phyloP scores from a whole-genome alignment of 352 stramenopile genomes.

The Peronospora destructor region DNA sequence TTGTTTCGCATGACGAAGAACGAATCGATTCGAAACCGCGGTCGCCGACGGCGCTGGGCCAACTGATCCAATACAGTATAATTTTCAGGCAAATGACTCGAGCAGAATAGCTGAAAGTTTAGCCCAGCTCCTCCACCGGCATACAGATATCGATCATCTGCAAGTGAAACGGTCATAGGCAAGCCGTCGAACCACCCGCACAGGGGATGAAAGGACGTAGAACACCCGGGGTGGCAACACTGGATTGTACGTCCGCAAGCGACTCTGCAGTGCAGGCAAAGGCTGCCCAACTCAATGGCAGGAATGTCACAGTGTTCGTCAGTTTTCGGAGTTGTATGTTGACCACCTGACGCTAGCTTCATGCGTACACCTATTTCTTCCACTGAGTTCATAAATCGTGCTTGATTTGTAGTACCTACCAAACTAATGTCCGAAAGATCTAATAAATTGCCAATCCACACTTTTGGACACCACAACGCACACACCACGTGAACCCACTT shows the following conservation, averaged over 20 bases:
- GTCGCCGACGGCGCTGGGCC: slow-evolving; percentile 40
- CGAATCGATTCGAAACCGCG: slow-evolving; percentile 66
- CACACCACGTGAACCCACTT: slow-evolving; percentile 88
- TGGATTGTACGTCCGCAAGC: slow-evolving; percentile 67
- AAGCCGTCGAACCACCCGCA: slow-evolving; percentile 83
- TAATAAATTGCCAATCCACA: slow-evolving; percentile 80
- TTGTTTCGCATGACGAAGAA: slow-evolving; percentile 66
- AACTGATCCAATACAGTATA: slow-evolving; percentile 41
- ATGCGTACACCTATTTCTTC: slow-evolving; percentile 46
- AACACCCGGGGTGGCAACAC: slow-evolving; percentile 50
- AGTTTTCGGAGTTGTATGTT: slow-evolving; percentile 11
- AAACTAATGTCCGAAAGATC: slow-evolving; percentile 73
- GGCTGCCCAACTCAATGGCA: slow-evolving; percentile 26
- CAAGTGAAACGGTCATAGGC: slow-evolving; percentile 54
- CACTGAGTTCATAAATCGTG: slow-evolving; percentile 52
- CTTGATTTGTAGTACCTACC: slow-evolving; percentile 31
- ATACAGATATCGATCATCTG: slow-evolving; percentile 54
- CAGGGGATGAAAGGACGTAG: slow-evolving; percentile 71
- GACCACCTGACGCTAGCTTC: slow-evolving; percentile 12
- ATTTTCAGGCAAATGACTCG: slow-evolving; percentile 42
- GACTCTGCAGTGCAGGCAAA: slow-evolving; percentile 71
- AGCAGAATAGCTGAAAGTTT: slow-evolving; percentile 61
- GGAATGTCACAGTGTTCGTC: slow-evolving; percentile 10
- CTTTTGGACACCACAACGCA: slow-evolving; percentile 82
- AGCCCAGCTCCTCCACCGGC: slow-evolving; percentile 64